phyloP scores from a whole-genome alignment of 371 early-diverging fungal genomes.

The Mortierella polycephala region DNA sequence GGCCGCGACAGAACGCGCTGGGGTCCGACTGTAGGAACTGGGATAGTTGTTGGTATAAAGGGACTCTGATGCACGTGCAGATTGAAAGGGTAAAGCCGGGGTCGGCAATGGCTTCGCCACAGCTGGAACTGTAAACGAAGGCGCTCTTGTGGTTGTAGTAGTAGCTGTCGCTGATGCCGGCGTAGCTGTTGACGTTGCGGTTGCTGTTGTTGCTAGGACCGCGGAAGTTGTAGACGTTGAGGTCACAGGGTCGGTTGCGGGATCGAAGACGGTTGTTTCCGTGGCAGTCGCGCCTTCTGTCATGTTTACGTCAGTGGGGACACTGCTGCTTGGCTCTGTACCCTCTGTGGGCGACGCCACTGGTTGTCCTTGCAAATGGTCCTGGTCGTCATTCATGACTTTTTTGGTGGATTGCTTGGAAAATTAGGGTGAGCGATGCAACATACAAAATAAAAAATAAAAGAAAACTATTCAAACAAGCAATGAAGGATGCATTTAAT shows the following conservation, averaged over 20 bases:
- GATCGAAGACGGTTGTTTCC: neutral
- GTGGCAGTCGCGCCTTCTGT: neutral
- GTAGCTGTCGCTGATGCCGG: constrained; percentile 2
- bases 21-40: constrained; percentile 10
- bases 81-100: constrained; percentile 45
- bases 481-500: constrained; percentile 17
- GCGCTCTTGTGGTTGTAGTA: constrained; percentile 27
- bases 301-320: neutral
- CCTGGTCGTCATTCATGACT: constrained; percentile 21
- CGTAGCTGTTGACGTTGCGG: neutral
- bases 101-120: constrained; percentile 40
- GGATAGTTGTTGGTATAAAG: constrained; percentile 29
- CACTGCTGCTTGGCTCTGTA: neutral
- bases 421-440: no score
- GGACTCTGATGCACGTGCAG: constrained; percentile 45
- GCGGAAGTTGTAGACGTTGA: neutral
- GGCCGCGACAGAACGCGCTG: constrained; percentile 32
- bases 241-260: neutral
- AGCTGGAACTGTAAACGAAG: constrained; percentile 42
- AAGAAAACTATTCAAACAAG: neutral
- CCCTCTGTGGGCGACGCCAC: neutral
- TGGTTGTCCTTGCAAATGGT: constrained; percentile 7
- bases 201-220: neutral
- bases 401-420: neutral
- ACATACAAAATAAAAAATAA: neutral